phyloP scores from a whole-genome alignment of 2,329 filamentous ascomycete species.

The Pseudogymnoascus sp. region DNA sequence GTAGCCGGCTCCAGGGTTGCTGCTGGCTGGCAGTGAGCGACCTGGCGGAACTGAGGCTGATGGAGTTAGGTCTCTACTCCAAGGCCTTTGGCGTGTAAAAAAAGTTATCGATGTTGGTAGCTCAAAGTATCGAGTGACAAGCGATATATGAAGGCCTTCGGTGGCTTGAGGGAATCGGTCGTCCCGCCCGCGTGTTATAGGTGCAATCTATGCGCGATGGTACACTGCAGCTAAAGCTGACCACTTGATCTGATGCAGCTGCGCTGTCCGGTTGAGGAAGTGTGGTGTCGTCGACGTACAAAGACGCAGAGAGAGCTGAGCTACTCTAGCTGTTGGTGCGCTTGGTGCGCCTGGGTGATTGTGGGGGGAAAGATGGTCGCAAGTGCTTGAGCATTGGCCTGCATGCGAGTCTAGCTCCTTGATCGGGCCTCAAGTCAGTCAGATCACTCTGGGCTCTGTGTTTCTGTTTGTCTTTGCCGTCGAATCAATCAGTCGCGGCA shows the following conservation, averaged over 20 bases:
- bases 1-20: background rate
- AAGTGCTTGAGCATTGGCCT: slow-evolving; percentile 1
- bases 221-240: slow-evolving; percentile 3
- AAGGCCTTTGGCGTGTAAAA: background rate
- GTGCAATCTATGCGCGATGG: background rate
- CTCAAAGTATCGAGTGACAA: slow-evolving; percentile 1
- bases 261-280: background rate
- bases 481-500: background rate
- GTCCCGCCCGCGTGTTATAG: background rate
- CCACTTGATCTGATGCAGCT: slow-evolving; percentile 6
- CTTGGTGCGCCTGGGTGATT: slow-evolving; percentile 1
- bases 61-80: background rate
- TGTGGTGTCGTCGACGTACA: slow-evolving; percentile 1
- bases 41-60: slow-evolving; percentile 6
- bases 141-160: background rate
- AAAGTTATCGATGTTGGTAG: background rate
- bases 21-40: slow-evolving; percentile 1
- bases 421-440: slow-evolving; percentile 2
- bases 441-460: background rate
- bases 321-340: slow-evolving; percentile 3
- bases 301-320: background rate
- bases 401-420: background rate
- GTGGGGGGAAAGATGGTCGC: background rate
- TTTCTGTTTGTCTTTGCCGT: background rate
- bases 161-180: background rate